These are phyloP conservation scores for Thinopyrum obtusiflorum DNA, from an alignment of 202 grass and related monocot species.

Conservation along the genomic window DNA sequence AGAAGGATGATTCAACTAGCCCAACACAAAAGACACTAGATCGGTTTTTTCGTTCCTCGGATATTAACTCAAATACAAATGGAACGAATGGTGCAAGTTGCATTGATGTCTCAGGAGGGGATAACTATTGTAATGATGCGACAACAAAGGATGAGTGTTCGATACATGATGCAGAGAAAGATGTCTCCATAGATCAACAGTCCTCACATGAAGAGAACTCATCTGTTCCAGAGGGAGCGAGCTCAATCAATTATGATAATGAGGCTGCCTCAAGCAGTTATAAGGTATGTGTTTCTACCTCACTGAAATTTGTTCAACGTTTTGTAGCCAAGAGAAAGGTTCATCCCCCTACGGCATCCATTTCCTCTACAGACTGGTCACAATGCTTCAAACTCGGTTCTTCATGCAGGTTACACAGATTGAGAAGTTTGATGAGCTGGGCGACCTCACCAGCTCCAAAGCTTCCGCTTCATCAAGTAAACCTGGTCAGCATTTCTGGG, in stretches of 20 bases:
- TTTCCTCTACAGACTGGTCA: not conserved
- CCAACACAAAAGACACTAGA: constrained; percentile 73
- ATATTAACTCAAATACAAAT: constrained; percentile 23
- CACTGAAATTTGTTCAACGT: not conserved
- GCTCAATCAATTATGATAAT: constrained; percentile 4
- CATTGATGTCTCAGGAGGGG: not conserved
- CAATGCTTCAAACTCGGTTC: not conserved
- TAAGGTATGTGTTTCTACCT: constrained; percentile 29
- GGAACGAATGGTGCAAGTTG: constrained; percentile 7
- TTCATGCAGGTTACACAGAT: constrained; percentile 14
- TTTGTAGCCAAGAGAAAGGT: not conserved
- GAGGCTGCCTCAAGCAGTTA: constrained; percentile 10
- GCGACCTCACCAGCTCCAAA: not conserved
- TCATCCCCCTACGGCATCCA: not conserved
- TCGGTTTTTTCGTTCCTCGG: constrained; percentile 45
- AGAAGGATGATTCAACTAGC: constrained; percentile 50
- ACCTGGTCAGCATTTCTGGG: constrained; percentile 44
- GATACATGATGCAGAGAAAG: constrained; percentile 25
- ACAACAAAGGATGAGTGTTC: constrained; percentile 19
- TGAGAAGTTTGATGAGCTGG: constrained; percentile 4
- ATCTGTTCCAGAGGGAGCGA: constrained; percentile 44
- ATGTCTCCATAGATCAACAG: constrained; percentile 34
- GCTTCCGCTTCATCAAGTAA: constrained; percentile 25
- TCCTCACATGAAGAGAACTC: constrained; percentile 20
- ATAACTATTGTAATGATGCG: not conserved